Evolutionary conservation across 1,284 basidiomycete genomes (phyloP).

Genomic region (Neolentinus lepideus): DNA sequence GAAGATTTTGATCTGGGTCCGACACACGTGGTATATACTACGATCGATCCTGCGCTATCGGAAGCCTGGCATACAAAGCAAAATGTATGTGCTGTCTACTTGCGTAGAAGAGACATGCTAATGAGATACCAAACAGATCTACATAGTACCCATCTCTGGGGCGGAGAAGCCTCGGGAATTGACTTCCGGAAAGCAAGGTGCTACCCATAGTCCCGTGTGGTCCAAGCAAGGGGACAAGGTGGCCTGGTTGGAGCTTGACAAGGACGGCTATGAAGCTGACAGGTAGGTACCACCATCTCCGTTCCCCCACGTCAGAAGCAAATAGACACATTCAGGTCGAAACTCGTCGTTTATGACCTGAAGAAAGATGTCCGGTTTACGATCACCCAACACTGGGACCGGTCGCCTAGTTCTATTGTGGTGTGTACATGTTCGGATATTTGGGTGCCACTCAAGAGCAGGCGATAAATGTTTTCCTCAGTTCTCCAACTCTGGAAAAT

Average conservation of each 20-base stretch:
- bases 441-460: not conserved
- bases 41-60: constrained; percentile 73
- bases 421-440: constrained; percentile 27
- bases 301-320: not conserved
- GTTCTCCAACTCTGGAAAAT: constrained; percentile 69
- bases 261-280: constrained; percentile 86
- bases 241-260: constrained; percentile 81
- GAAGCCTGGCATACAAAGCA: constrained; percentile 77
- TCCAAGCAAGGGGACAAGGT: constrained; percentile 61
- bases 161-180: constrained; percentile 49
- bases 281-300: constrained; percentile 34
- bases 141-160: constrained; percentile 50
- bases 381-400: constrained; percentile 78
- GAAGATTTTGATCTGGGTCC: constrained; percentile 73
- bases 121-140: constrained; percentile 37
- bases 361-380: constrained; percentile 58
- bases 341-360: constrained; percentile 76
- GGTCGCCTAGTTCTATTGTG: constrained; percentile 55
- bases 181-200: constrained; percentile 80
- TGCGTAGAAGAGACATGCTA: not conserved
- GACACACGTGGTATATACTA: constrained; percentile 70
- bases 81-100: constrained; percentile 38
- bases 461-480: constrained; percentile 17
- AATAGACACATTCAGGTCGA: constrained; percentile 38
- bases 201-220: constrained; percentile 66